Conservation (phyloP, 305 asterid genomes). For the Nicotiana rustica region DNA sequence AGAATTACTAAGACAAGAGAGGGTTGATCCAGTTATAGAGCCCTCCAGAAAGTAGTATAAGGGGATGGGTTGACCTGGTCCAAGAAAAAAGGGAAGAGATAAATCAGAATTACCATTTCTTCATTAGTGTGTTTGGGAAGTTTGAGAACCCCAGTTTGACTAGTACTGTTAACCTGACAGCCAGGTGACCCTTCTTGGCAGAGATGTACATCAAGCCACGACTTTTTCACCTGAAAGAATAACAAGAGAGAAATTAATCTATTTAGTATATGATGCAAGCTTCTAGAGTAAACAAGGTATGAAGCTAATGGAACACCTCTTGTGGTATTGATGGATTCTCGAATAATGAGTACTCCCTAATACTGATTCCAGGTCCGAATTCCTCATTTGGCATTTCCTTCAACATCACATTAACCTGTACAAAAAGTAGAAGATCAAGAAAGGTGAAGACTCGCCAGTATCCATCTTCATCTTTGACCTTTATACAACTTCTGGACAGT, state of each 20-base stretch:
- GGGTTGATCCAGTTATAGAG: background rate
- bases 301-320: slow-evolving; percentile 56
- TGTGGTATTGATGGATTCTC: slow-evolving; percentile 79
- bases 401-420: slow-evolving; percentile 85
- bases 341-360: slow-evolving; percentile 87
- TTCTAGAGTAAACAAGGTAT: background rate
- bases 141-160: slow-evolving; percentile 59
- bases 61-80: background rate
- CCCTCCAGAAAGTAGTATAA: background rate
- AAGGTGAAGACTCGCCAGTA: slow-evolving; percentile 34
- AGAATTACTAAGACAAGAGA: background rate
- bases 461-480: slow-evolving; percentile 3
- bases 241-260: slow-evolving; percentile 26
- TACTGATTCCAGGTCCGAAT: slow-evolving; percentile 74
- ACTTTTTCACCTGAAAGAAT: slow-evolving; percentile 79
- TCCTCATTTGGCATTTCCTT: slow-evolving; percentile 76
- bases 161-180: slow-evolving; percentile 75
- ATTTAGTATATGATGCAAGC: slow-evolving; percentile 2
- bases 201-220: slow-evolving; percentile 92
- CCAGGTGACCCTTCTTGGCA: slow-evolving; percentile 84
- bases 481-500: slow-evolving; percentile 7
- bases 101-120: slow-evolving; percentile 66
- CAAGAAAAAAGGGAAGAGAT: slow-evolving; percentile 19
- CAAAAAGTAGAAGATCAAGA: slow-evolving; percentile 33
- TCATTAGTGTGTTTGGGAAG: slow-evolving; percentile 84